Evolutionary conservation across 2,329 filamentous ascomycete species (phyloP), one percentile per base, ranked within the genome.

Genomic region (Ascochyta rabiei): DNA sequence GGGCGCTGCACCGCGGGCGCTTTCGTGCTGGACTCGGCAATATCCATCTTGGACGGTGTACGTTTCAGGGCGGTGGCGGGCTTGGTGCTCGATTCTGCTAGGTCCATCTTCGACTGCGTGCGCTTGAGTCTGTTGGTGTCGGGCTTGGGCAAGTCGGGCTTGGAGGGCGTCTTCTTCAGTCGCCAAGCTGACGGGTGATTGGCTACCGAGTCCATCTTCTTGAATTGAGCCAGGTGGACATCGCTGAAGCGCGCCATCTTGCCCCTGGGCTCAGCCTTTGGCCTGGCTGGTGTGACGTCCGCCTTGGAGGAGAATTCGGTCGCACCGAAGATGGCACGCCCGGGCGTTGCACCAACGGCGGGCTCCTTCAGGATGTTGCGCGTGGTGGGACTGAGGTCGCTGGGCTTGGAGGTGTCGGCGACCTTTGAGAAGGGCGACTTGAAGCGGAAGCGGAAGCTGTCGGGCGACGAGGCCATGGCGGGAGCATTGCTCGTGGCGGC

Each of bases 171-270:
- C 41, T 69, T 72, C 60, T 74, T 72, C 56, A 84, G 82, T 58
- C 90, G 83, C 78, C 88, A 95, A 15, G 88, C 85, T 10, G 93
- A 96, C 8, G 91, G 82, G 72, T 97, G 93, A 59, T 88, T 88
- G 38, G 86, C 90, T 69, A 98, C 97, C 2, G 93, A 97, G 72
- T 96, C 92, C 93, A 98, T 97, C 81, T 96, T 98, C 77, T 91
- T 91, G 79, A 98, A 97, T 69, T 93, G 85, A 44, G 88, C 86
- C 84, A 90, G 89, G 73, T 98, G 93, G 33, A 85, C 87, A 59
- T 91, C 88, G 71, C 91, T 96, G 77, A 88, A 98, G 40, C 93
- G 88, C 43, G 87, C 80, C 45, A 86, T 83, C 72, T 88, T 93
- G 63, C 90, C 87, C 77, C 88, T 96, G 12, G 93, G 86, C 62